phyloP scores from a whole-genome alignment of 768 basidiomycete genomes.

The Lactifluus pinguis region DNA sequence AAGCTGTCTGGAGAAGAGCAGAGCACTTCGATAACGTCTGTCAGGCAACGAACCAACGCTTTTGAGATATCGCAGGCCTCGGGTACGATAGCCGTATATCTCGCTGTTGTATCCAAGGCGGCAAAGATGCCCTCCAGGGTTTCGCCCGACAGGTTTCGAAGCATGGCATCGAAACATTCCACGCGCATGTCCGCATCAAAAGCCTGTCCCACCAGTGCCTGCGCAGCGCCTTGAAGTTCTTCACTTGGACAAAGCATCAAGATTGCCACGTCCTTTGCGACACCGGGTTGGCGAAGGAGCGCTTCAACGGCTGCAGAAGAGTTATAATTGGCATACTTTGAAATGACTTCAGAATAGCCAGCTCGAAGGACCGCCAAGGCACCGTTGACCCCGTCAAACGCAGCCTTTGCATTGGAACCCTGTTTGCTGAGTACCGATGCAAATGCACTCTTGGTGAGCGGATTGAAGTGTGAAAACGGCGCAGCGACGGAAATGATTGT shows the following conservation, averaged over 20 bases:
- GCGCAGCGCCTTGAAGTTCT: conserved; percentile 63
- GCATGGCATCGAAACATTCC: conserved; percentile 77
- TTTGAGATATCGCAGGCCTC: conserved; percentile 89
- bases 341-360: conserved; percentile 55
- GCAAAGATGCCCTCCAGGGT: conserved; percentile 62
- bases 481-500: conserved; percentile 51
- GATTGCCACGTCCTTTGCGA: conserved; percentile 50
- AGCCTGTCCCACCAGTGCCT: conserved; percentile 73
- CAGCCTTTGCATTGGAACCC: conserved; percentile 21
- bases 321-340: conserved; percentile 56
- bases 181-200: conserved; percentile 84
- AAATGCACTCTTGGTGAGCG: conserved; percentile 46
- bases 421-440: conserved; percentile 28
- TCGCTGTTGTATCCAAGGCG: conserved; percentile 59
- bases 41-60: conserved; percentile 83
- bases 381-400: conserved; percentile 51
- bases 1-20: conserved; percentile 67
- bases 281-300: conserved; percentile 46
- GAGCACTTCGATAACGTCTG: conserved; percentile 85
- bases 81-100: conserved; percentile 51
- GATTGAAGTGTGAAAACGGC: conserved; percentile 57
- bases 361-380: conserved; percentile 48
- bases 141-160: conserved; percentile 55
- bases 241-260: conserved; percentile 80
- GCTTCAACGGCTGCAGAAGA: conserved; percentile 41